phyloP scores from a whole-genome alignment of 768 basidiomycete genomes.

The Lentinula boryana region DNA sequence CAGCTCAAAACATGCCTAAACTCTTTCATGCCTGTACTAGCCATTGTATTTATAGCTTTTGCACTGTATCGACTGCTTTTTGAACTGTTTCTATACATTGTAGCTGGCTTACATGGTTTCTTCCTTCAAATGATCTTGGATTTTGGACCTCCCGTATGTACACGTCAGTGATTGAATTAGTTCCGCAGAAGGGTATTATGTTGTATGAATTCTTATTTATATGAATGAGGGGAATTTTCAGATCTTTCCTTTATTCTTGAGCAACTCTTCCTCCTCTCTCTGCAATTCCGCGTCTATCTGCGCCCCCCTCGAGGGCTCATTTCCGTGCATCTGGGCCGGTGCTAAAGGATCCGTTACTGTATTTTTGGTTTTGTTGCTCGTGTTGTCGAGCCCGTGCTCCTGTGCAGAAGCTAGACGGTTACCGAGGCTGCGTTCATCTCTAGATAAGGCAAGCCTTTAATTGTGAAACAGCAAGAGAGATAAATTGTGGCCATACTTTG shows the following conservation, averaged over 20 bases:
- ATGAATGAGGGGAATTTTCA: not conserved
- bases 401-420: constrained; percentile 29
- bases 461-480: not conserved
- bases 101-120: too few relatives aligned
- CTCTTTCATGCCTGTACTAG: not conserved
- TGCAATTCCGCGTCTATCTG: constrained; percentile 52
- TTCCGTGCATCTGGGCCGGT: constrained; percentile 46
- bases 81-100: too few relatives aligned
- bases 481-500: constrained; percentile 23
- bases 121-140: too few relatives aligned
- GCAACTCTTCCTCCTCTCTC: constrained; percentile 41
- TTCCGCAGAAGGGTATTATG: too few relatives aligned
- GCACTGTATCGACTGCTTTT: not conserved
- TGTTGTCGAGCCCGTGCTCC: constrained; percentile 23
- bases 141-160: too few relatives aligned
- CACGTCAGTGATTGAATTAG: too few relatives aligned
- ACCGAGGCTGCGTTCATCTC: constrained; percentile 38
- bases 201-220: too few relatives aligned
- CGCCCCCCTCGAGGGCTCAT: constrained; percentile 53
- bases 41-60: not conserved
- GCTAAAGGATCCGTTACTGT: constrained; percentile 38
- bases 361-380: constrained; percentile 19
- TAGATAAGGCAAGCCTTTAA: too few relatives aligned
- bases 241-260: constrained; percentile 35
- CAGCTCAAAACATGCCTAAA: not conserved